These are phyloP conservation scores for Biscogniauxia marginata DNA, from an alignment of 2,329 filamentous ascomycete genomes.

Conservation along the genomic window DNA sequence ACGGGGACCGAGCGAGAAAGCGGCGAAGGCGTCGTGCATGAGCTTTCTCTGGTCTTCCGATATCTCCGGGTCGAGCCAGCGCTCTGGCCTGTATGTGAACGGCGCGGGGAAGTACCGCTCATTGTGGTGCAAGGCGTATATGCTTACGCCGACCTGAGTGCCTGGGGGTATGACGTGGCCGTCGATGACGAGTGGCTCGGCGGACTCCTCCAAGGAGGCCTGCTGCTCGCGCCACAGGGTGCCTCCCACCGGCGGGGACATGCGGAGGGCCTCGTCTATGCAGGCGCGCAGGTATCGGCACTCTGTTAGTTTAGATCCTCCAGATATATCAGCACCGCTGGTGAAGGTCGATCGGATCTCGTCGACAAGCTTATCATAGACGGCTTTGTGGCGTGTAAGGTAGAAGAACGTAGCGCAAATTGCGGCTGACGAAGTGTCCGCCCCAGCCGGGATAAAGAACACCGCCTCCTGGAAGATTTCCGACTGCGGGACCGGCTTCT, in stretches of 20 bases:
- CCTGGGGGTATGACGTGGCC: neutral
- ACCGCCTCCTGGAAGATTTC: too few species aligned
- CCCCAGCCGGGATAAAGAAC: too few species aligned
- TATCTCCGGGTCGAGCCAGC: too few species aligned
- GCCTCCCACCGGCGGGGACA: neutral
- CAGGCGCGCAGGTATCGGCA: neutral
- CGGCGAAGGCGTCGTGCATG: too few species aligned
- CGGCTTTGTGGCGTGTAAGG: neutral
- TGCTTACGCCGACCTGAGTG: neutral
- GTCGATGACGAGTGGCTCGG: neutral
- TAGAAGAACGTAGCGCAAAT: conserved; percentile 2
- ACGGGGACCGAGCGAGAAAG: too few species aligned
- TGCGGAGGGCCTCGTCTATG: conserved; percentile 9
- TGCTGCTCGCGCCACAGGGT: neutral
- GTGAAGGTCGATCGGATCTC: conserved; percentile 1
- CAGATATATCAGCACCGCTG: neutral
- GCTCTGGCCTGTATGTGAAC: neutral
- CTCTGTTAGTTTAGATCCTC: neutral
- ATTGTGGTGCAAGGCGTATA: neutral
- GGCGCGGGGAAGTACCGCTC: neutral
- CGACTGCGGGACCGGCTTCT: too few species aligned
- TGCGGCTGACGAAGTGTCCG: neutral
- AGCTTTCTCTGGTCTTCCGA: too few species aligned
- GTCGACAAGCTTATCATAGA: neutral
- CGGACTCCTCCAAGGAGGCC: neutral